These are phyloP conservation scores for Trichoderma sp. DNA, from an alignment of 2,329 filamentous ascomycete genomes.

Conservation along the genomic window DNA sequence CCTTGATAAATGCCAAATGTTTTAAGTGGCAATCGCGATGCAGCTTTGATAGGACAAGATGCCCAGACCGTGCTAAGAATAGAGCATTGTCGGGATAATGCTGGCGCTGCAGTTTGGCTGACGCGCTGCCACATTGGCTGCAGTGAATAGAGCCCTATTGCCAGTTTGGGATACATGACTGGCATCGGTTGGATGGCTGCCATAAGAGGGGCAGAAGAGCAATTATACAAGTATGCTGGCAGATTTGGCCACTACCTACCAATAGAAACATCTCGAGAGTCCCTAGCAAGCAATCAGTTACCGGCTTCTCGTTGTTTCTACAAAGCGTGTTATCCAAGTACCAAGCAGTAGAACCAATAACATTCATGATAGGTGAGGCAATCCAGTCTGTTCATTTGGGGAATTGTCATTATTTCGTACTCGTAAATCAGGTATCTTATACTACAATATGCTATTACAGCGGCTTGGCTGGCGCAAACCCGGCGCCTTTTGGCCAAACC, in stretches of 20 bases:
- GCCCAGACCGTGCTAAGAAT: background rate
- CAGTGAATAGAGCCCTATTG: background rate
- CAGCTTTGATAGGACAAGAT: background rate
- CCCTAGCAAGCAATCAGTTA: background rate
- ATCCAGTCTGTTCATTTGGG: background rate
- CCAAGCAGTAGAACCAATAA: background rate
- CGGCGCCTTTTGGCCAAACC: conserved; percentile 24
- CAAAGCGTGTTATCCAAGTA: background rate
- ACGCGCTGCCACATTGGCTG: background rate
- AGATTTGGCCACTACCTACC: background rate
- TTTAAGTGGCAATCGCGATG: background rate
- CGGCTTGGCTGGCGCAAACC: conserved; percentile 26
- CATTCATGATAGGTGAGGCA: background rate
- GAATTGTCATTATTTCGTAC: conserved; percentile 24
- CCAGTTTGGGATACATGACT: background rate
- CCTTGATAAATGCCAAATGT: background rate
- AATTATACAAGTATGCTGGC: background rate
- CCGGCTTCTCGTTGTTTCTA: background rate
- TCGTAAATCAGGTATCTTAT: conserved; percentile 27
- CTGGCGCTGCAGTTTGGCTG: background rate
- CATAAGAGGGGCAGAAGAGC: background rate
- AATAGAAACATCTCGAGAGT: background rate
- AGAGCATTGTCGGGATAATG: background rate
- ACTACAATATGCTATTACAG: conserved; percentile 36
- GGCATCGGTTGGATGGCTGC: background rate